Conservation (phyloP, 2,329 filamentous ascomycete species). For the Ophiosphaerella herpotricha region DNA sequence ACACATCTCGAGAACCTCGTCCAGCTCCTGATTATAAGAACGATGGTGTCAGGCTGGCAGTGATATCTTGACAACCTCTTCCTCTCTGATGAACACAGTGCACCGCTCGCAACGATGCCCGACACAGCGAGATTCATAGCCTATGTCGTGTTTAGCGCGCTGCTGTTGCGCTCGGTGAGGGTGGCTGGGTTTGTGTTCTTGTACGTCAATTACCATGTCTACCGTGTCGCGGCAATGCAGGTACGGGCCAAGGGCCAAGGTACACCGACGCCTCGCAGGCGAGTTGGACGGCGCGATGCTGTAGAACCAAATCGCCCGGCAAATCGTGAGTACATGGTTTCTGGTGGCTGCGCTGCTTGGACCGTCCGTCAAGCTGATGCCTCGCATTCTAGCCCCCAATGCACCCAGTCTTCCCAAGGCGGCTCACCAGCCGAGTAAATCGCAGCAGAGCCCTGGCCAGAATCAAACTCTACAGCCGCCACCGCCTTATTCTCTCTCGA, state of each 20-base stretch:
- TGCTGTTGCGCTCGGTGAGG: not conserved
- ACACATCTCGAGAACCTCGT: not conserved
- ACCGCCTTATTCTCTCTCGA: slow-evolving; percentile 1
- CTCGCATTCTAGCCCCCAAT: not conserved
- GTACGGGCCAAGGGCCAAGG: not conserved
- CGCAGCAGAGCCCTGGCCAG: not conserved
- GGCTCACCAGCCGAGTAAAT: not conserved
- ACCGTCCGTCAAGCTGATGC: too few relatives aligned
- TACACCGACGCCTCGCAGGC: not conserved
- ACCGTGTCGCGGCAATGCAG: not conserved
- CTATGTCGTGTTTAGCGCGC: not conserved
- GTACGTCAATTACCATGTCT: not conserved
- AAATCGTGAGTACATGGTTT: not conserved
- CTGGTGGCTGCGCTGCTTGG: too few relatives aligned
- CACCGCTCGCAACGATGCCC: not conserved
- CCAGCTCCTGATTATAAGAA: not conserved
- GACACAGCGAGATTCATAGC: not conserved
- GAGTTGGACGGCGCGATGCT: not conserved
- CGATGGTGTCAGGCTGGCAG: not conserved
- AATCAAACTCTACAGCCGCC: not conserved
- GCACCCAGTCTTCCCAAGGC: not conserved
- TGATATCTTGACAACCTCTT: too few relatives aligned
- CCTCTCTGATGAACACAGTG: too few relatives aligned
- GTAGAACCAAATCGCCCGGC: not conserved
- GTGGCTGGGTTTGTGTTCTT: not conserved